These are phyloP conservation scores for Dactylellina parvicollis DNA, from an alignment of 2,329 filamentous ascomycete genomes.

Conservation along the genomic window DNA sequence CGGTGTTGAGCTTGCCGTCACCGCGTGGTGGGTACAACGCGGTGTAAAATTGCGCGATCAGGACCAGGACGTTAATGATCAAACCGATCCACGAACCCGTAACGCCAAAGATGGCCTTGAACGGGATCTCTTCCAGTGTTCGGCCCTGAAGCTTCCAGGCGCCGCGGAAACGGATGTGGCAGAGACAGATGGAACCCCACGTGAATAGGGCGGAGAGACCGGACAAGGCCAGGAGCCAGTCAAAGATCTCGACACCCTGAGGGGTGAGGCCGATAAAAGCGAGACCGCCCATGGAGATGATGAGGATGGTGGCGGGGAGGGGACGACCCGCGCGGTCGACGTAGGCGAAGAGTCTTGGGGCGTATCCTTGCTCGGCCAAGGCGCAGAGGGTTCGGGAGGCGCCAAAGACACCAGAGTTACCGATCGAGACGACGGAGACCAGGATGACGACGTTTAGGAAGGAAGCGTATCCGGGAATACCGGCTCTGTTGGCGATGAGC, in stretches of 20 bases:
- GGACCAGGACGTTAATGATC: conserved; percentile 66
- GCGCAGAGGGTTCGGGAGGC: conserved; percentile 70
- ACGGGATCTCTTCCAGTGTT: conserved; percentile 73
- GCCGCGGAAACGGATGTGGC: conserved; percentile 74
- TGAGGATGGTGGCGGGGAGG: conserved; percentile 64
- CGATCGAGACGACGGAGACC: conserved; percentile 66
- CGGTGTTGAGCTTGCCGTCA: conserved; percentile 57
- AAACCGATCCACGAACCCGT: conserved; percentile 72
- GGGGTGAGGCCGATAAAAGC: conserved; percentile 65
- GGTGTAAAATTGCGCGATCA: conserved; percentile 66
- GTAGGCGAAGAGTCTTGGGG: conserved; percentile 68
- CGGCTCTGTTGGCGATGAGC: conserved; percentile 66
- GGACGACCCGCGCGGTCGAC: conserved; percentile 70
- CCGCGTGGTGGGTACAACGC: conserved; percentile 51
- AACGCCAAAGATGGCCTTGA: conserved; percentile 70
- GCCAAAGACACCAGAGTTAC: conserved; percentile 68
- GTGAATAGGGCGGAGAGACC: conserved; percentile 72
- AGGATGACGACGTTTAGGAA: conserved; percentile 68
- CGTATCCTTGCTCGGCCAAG: conserved; percentile 70
- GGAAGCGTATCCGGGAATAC: conserved; percentile 65
- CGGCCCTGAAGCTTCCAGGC: conserved; percentile 71
- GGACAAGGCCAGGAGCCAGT: conserved; percentile 73
- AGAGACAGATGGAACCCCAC: conserved; percentile 73
- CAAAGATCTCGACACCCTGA: conserved; percentile 67
- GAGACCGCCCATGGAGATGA: conserved; percentile 66